Conservation (phyloP, 2,329 filamentous ascomycete genomes). For the Exutisphaerella laricina region DNA sequence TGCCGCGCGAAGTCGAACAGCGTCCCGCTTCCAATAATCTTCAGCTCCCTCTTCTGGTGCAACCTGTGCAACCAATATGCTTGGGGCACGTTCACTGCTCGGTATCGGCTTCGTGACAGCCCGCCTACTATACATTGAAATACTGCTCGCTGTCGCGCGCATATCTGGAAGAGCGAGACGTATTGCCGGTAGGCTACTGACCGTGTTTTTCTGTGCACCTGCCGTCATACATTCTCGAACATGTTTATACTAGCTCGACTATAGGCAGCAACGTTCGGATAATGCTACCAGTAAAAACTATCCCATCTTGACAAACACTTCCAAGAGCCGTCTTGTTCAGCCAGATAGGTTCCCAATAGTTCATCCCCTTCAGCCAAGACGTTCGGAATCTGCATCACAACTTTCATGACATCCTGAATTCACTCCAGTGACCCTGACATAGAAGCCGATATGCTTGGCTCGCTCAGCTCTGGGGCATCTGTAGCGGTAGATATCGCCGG, state of each 20-base stretch:
- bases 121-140: too few relatives aligned
- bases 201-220: too few relatives aligned
- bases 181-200: too few relatives aligned
- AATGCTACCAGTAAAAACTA: slow-evolving; percentile 30
- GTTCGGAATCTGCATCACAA: slow-evolving; percentile 27
- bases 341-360: slow-evolving; percentile 33
- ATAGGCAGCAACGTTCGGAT: slow-evolving; percentile 26
- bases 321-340: slow-evolving; percentile 32
- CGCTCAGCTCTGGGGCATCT: slow-evolving; percentile 29
- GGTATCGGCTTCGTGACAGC: too few relatives aligned
- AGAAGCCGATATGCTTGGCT: slow-evolving; percentile 27
- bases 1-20: too few relatives aligned
- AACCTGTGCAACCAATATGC: too few relatives aligned
- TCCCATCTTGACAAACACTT: slow-evolving; percentile 26
- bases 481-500: slow-evolving; percentile 26
- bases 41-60: too few relatives aligned
- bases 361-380: slow-evolving; percentile 31
- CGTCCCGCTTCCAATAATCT: too few relatives aligned
- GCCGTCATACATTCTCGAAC: slow-evolving; percentile 21
- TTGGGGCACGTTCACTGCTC: too few relatives aligned
- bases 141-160: too few relatives aligned
- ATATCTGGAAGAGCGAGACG: too few relatives aligned
- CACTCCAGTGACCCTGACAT: slow-evolving; percentile 28
- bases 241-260: slow-evolving; percentile 25
- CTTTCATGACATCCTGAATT: slow-evolving; percentile 26